A percentile compares a stretch with the other conserved stretches of the same genome.
These are phyloP conservation scores for Aureobasidium sp. DNA, from an alignment of 2,329 filamentous ascomycete species.

Conservation along the genomic window DNA sequence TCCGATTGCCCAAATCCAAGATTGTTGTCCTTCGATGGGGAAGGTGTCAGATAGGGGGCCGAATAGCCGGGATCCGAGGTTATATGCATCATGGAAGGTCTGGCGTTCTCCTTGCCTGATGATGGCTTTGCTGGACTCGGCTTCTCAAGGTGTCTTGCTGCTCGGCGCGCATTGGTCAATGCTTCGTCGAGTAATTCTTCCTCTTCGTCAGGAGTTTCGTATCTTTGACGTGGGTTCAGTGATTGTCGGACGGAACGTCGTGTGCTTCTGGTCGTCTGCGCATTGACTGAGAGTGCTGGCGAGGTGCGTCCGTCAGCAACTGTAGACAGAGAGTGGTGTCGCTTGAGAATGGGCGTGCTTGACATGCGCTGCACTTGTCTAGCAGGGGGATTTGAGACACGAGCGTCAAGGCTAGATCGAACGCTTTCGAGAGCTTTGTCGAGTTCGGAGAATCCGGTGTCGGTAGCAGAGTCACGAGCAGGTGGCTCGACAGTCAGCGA, in stretches of 20 bases:
- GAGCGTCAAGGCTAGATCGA: conserved; percentile 50
- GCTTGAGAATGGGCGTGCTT: conserved; percentile 42
- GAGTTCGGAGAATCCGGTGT: conserved; percentile 51
- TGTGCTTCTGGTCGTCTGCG: conserved; percentile 56
- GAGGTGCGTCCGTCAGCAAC: conserved; percentile 47
- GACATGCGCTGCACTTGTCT: conserved; percentile 25
- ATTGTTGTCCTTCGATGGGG: conserved; percentile 76
- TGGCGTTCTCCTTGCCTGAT: conserved; percentile 24
- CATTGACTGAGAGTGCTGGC: conserved; percentile 37
- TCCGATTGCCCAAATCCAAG: conserved; percentile 63
- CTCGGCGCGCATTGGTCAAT: conserved; percentile 67
- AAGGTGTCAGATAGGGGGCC: conserved; percentile 62
- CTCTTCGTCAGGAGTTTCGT: conserved; percentile 93
- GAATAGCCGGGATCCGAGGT: conserved; percentile 32
- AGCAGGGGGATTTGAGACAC: conserved; percentile 20
- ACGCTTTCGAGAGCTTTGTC: conserved; percentile 56
- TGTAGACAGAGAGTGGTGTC: conserved; percentile 42
- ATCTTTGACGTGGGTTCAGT: conserved; percentile 68
- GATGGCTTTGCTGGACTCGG: conserved; percentile 12
- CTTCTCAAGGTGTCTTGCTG: conserved; percentile 61
- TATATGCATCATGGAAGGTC: conserved; percentile 52
- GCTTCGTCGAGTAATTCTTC: conserved; percentile 92
- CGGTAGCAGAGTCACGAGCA: conserved; percentile 36
- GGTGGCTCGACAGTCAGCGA: conserved; percentile 52
- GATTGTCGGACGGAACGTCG: conserved; percentile 66